Base-by-base conservation (phyloP, 768 basidiomycete genomes). In the Pleurotus salmoneostramineus region DNA sequence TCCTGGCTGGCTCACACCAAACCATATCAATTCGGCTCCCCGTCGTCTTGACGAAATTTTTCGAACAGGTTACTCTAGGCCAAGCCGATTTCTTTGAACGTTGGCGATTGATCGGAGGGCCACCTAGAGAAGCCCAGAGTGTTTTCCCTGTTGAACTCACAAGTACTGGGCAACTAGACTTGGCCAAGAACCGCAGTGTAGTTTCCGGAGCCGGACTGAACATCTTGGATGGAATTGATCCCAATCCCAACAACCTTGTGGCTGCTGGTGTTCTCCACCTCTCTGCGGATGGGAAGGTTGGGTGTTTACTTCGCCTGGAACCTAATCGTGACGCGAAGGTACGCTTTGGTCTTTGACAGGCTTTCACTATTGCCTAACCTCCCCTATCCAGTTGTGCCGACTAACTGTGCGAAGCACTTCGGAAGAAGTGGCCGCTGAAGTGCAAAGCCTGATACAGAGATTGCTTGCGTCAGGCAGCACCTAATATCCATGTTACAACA, bases 281-380 rank as follows among this genome's bases (percentile, higher is more conserved):
- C 76, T 88, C 89, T n/a, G 71, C 76, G 4, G 89, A 89, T 3
- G 96, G 96, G 35, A 98, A 98, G 72, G 93, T 98, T 50, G 97
- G 97, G 5, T 98, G 97, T 68, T 76, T 99, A 61, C 72, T 98
- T 62, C 83, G 97, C 56, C 70, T 98, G 32, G 97, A 99, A 71
- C 97, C 97, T 2, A 99, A 98, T 74, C 83, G 85, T 54, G 95
- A 97, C 59, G 97, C 96, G 31, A 96, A 97, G 82, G 94, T 93
- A 66, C 51, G 81, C 59, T n/a, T 10, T 6, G 2, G 12, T 6
- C 40, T 31, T n/a, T 58, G 37, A n/a, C 15, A 43, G 37, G 46
- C 40, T 21, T 15, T 32, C 31, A 12, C n/a, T 40, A 40, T 5
- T 45, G 21, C n/a, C 54, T 15, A 33, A 5, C 15, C 6, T n/a